phyloP scores from a whole-genome alignment of 306 rosid genomes.

The Hylodesmum podocarpum region DNA sequence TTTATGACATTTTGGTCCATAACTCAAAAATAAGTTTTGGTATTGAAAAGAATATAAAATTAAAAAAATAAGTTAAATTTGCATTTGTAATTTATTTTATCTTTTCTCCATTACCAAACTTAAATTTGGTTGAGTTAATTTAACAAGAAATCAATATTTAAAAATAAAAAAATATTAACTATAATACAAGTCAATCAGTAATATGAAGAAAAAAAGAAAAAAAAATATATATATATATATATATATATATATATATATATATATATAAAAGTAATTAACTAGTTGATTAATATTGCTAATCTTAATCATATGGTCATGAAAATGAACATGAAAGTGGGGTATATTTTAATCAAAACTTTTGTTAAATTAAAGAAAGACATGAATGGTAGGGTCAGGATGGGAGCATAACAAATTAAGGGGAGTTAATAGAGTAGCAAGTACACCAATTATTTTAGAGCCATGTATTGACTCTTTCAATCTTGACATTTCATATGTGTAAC shows the following conservation, averaged over 20 bases:
- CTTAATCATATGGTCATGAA: not conserved
- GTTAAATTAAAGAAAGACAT: not conserved
- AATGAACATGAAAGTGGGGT: conserved; percentile 14
- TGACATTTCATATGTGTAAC: not conserved
- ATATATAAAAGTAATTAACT: too few relatives aligned
- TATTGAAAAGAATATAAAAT: too few relatives aligned
- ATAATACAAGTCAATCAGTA: too few relatives aligned
- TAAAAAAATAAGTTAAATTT: too few relatives aligned
- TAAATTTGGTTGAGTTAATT: not conserved
- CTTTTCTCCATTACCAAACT: not conserved
- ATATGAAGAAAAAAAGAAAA: too few relatives aligned
- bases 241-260: too few relatives aligned
- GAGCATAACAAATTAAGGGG: conserved; percentile 12
- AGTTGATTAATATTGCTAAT: too few relatives aligned
- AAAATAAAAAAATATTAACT: too few relatives aligned
- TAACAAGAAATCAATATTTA: not conserved
- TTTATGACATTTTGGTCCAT: too few relatives aligned
- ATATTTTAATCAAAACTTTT: not conserved
- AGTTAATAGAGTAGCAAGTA: conserved; percentile 23
- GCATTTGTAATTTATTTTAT: not conserved
- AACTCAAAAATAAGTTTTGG: too few relatives aligned
- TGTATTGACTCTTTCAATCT: conserved; percentile 4
- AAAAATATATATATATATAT: too few relatives aligned
- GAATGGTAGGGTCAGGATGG: conserved; percentile 7
- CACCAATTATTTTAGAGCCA: conserved; percentile 28